These are phyloP conservation scores for Arabidopsis arenosa DNA, from an alignment of 345 rosid species.

Conservation along the genomic window DNA sequence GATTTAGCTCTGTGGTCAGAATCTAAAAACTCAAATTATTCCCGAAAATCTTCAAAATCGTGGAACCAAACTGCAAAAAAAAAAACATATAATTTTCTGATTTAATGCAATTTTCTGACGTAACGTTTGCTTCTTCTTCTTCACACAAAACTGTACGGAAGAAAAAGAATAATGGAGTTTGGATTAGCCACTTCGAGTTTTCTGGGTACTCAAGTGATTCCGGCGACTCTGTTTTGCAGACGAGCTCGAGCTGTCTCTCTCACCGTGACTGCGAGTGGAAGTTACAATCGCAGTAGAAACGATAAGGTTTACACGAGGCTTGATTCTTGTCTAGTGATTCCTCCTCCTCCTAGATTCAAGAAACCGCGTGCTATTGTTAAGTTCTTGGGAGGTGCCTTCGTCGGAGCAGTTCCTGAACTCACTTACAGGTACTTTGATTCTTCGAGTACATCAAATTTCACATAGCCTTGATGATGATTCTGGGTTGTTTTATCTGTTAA, in stretches of 20 bases:
- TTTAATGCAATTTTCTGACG: too few species aligned
- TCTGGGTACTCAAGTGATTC: slow-evolving; percentile 31
- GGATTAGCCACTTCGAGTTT: slow-evolving; percentile 35
- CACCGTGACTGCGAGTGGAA: slow-evolving; percentile 29
- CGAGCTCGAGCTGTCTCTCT: slow-evolving; percentile 26
- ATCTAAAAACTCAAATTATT: neutral
- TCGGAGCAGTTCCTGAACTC: slow-evolving; percentile 92
- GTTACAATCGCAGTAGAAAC: slow-evolving; percentile 32
- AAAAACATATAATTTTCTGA: too few species aligned
- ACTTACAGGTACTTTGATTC: slow-evolving; percentile 65
- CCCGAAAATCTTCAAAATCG: neutral
- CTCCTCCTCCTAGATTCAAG: slow-evolving; percentile 63
- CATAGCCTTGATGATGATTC: neutral
- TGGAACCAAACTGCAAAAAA: neutral
- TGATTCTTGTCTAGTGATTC: slow-evolving; percentile 68
- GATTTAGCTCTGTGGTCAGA: neutral
- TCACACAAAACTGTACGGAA: too few species aligned
- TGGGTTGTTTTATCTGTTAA: neutral
- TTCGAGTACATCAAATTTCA: neutral
- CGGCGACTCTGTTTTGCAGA: slow-evolving; percentile 24
- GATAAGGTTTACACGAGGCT: slow-evolving; percentile 55
- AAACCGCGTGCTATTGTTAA: slow-evolving; percentile 78
- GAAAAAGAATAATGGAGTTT: slow-evolving; percentile 23
- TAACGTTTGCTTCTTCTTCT: too few species aligned
- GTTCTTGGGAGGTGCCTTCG: slow-evolving; percentile 88